Evolutionary conservation across 371 early-diverging fungal genomes (phyloP), one percentile per base, ranked within the genome.

Genomic region (Apophysomyces sp.): DNA sequence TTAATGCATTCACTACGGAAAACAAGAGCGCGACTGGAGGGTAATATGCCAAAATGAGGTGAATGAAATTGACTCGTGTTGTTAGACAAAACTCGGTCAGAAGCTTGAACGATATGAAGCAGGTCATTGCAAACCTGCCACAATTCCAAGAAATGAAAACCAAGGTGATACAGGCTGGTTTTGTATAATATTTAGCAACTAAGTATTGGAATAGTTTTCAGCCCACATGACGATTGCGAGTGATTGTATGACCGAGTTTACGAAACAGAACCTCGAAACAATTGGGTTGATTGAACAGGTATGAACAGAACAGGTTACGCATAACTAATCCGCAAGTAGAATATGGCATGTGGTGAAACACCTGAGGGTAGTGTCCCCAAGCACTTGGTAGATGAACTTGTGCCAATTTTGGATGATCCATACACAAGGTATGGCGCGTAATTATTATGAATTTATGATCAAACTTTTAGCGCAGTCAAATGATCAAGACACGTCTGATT

Each of bases 111-210:
- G 89, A 93, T 44, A 90, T 98, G 92, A 92, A 92, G 61, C 91
- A 92, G 16, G 93, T 92, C 21, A 83, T 98, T 31, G 87, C 90
- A 6, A 87, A 93, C 26, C 70, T 99, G 27, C 98, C 97, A 3
- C 93, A 97, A 70, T 98, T 91, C 71, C 95, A 95, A 71, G 94
- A 94, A 58, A 84, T 94, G 81, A 94, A 96, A 69, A 80, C 86
- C 15, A 87, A 87, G 77, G 87, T 86, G 53, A 21, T 4, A 9
- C 21, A 4, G 9, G 21, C 24, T 16, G 49, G 1, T 16, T 44
- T 3, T 11, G 15, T 36, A 9, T n/a, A n/a, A 40, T 44, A 39
- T 44, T 34, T 44, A 44, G 8, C 1, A 21, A 21, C 29, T 16
- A 29, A 61, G 27, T n/a, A n/a, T 13, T 34, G 34, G 34, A 4